Percentiles rank a stretch among this genome's conserved stretches.
Evolutionary conservation across 1,284 basidiomycete genomes (phyloP).

Genomic region (Singerocomus rubriflavus): DNA sequence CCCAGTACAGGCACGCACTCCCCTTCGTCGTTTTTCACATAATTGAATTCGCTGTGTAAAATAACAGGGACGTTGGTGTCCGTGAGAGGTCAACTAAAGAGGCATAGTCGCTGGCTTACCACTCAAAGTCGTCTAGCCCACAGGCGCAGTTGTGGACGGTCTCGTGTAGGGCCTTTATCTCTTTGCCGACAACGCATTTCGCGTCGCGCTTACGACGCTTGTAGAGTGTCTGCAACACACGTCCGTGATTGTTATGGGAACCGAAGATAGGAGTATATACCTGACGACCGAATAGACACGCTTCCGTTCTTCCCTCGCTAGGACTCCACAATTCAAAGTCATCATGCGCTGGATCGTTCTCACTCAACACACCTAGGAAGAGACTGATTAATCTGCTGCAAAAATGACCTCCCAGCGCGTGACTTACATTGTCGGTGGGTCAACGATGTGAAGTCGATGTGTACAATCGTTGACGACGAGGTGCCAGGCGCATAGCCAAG

Average conservation of each 20-base stretch:
- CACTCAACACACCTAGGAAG: slow-evolving; percentile 59
- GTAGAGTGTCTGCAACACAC: slow-evolving; percentile 65
- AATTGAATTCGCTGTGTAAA: slow-evolving; percentile 79
- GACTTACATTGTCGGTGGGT: slow-evolving; percentile 71
- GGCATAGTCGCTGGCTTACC: slow-evolving; percentile 48
- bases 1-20: slow-evolving; percentile 76
- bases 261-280: slow-evolving; percentile 35
- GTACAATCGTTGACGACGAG: slow-evolving; percentile 64
- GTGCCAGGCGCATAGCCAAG: slow-evolving; percentile 64
- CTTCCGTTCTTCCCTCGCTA: slow-evolving; percentile 80
- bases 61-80: no score
- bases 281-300: slow-evolving; percentile 77
- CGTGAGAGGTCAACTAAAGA: no score
- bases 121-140: slow-evolving; percentile 80
- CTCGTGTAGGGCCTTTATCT: slow-evolving; percentile 48
- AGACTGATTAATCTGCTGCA: background rate
- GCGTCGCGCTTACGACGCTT: slow-evolving; percentile 80
- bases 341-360: slow-evolving; percentile 73
- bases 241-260: slow-evolving; percentile 3
- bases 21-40: slow-evolving; percentile 63
- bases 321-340: slow-evolving; percentile 97
- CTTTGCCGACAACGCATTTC: slow-evolving; percentile 81
- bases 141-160: slow-evolving; percentile 76
- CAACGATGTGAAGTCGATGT: slow-evolving; percentile 87
- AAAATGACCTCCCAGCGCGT: background rate